Evolutionary conservation across 176 grass and related monocot genomes (phyloP).

Genomic region (Musa troglodytarum): DNA sequence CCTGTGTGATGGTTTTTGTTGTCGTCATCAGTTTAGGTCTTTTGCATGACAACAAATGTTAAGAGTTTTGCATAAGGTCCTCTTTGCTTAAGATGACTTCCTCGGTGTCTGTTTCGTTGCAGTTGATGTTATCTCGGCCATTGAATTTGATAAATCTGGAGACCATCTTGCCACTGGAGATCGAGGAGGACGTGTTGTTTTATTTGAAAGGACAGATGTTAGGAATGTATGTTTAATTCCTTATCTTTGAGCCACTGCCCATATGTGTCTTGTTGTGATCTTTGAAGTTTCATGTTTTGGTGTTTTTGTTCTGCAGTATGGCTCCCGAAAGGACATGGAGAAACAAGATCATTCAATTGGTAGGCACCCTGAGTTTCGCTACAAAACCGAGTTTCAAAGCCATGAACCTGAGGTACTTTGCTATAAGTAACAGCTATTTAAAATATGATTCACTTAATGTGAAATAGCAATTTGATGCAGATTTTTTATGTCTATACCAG

Average conservation of each 20-base stretch:
- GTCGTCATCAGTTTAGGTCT: too few species aligned
- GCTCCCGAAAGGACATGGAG: conserved; percentile 5
- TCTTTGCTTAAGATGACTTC: neutral
- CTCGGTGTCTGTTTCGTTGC: neutral
- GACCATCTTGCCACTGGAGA: conserved; percentile 16
- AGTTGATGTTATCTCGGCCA: conserved; percentile 16
- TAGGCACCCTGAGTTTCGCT: conserved; percentile 13
- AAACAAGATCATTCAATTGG: conserved; percentile 4
- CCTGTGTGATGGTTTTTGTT: too few species aligned
- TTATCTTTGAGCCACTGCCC: neutral
- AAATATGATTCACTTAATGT: neutral
- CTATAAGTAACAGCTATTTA: neutral
- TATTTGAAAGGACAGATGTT: conserved; percentile 18
- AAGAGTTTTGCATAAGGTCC: too few species aligned
- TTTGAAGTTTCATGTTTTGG: neutral
- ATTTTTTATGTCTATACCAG: conserved; percentile 18
- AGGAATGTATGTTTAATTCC: neutral
- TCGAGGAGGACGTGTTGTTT: conserved; percentile 13
- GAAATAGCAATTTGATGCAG: neutral
- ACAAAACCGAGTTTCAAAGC: conserved; percentile 14
- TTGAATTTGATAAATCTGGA: conserved; percentile 13
- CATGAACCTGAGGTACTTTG: conserved; percentile 17
- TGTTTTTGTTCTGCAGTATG: neutral
- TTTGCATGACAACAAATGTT: too few species aligned
- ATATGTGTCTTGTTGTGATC: neutral